Evolutionary conservation across 495 filamentous ascomycete genomes (phyloP), one percentile per base, ranked within the genome.

Genomic region (Xylaria intraflava): DNA sequence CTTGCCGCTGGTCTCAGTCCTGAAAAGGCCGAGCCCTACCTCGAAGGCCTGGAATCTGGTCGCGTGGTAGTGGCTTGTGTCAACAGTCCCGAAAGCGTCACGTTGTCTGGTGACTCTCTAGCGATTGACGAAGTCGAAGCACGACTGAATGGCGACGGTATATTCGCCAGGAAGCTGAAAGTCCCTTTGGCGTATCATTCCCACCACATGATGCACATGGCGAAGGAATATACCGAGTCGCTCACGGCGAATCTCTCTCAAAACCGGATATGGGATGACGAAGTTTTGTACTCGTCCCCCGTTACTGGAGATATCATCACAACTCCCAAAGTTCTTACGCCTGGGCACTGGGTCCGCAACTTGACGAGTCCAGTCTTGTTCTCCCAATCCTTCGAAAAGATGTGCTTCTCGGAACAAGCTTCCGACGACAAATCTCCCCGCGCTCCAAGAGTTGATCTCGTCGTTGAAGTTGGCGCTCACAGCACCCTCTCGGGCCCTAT

Each of bases 111-210:
- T 0, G 69, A 75, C 45, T 24, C 35, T 0, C 52, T 49, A 4
- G 70, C 57, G 7, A 42, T 76, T 26, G 46, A 55, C 0, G 49
- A 70, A 16, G 59, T 70, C 0, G 53, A 70, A 27, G n/a, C 38
- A 1, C 35, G 52, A 14, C 24, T 73, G 0, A 55, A 68, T 30
- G 23, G 39, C 1, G 62, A 72, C 5, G 63, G 60, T 6, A 53
- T 70, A 42, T 76, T 72, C 61, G 67, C 60, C 0, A 49, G 72
- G 7, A 57, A 61, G 0, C 65, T 79, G 1, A 62, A 66, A 17
- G 71, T 77, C 1, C 58, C 65, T 4, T 56, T 59, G 0, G 75
- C 74, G 0, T 79, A 72, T 52, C 76, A 79, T 38, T 75, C 73
- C 0, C 56, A 60, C 27, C 75, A 78, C 56, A 77, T 78, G 72